These are phyloP conservation scores for Lentinula edodes DNA, from an alignment of 768 basidiomycete species.

Conservation along the genomic window DNA sequence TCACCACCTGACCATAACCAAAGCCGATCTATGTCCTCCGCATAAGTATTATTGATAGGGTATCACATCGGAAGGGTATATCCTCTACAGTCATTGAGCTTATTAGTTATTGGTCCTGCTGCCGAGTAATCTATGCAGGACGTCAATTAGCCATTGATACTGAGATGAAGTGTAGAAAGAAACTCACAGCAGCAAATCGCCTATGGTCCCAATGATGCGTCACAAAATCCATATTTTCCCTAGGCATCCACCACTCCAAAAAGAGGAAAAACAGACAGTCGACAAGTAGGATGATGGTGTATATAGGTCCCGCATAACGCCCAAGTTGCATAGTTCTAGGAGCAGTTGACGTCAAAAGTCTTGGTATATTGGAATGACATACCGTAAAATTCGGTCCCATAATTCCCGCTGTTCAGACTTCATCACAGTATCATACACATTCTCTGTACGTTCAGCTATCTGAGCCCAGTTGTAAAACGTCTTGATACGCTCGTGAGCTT, in stretches of 20 bases:
- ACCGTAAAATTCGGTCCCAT: constrained; percentile 78
- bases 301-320: constrained; percentile 79
- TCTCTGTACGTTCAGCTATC: constrained; percentile 76
- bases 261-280: constrained; percentile 84
- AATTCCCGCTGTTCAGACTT: constrained; percentile 58
- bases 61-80: not conserved
- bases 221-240: constrained; percentile 73
- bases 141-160: not conserved
- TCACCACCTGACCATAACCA: too few relatives aligned
- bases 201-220: constrained; percentile 53
- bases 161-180: not conserved
- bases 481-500: constrained; percentile 72
- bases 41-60: not conserved
- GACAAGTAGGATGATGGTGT: constrained; percentile 82
- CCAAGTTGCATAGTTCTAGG: constrained; percentile 73
- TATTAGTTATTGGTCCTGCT: not conserved
- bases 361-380: not conserved
- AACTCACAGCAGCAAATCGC: constrained; percentile 29
- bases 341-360: not conserved
- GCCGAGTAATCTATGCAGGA: not conserved
- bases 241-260: constrained; percentile 81
- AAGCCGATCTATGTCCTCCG: too few relatives aligned
- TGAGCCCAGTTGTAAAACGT: constrained; percentile 85
- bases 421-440: constrained; percentile 72
- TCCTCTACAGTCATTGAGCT: not conserved